Evolutionary conservation across 495 filamentous ascomycete genomes (phyloP).

Genomic region (Penicillium ucsense): DNA sequence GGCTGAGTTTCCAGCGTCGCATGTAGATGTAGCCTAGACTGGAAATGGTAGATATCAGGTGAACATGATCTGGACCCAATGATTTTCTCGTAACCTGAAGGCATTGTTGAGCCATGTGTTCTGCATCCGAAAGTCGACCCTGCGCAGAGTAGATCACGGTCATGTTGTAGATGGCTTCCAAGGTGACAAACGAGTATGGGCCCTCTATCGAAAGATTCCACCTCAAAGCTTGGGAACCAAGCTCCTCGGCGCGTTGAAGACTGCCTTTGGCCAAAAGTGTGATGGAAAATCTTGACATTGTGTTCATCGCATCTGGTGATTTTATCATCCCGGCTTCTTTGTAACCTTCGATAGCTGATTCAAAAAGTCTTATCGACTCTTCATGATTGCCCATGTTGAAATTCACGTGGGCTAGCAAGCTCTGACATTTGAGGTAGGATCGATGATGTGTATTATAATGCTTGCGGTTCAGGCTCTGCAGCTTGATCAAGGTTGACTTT

Average conservation of each 20-base stretch:
- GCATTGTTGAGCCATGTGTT: neutral
- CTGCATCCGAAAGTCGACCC: slow-evolving; percentile 3
- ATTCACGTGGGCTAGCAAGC: too few relatives aligned
- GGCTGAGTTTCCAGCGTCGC: slow-evolving; percentile 1
- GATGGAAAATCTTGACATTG: neutral
- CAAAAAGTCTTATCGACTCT: neutral
- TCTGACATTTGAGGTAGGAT: too few relatives aligned
- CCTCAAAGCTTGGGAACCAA: slow-evolving; percentile 3
- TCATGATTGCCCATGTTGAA: neutral
- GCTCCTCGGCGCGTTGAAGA: neutral
- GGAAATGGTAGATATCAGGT: slow-evolving; percentile 1
- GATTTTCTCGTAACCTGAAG: neutral
- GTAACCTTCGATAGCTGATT: neutral
- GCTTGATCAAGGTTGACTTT: slow-evolving; percentile 7
- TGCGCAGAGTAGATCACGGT: neutral
- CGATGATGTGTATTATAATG: too few relatives aligned
- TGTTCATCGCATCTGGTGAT: neutral
- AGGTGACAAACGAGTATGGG: neutral
- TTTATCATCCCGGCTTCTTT: neutral
- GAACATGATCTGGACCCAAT: slow-evolving; percentile 3
- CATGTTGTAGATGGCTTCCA: slow-evolving; percentile 6
- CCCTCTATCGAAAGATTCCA: neutral
- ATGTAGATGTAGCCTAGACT: neutral
- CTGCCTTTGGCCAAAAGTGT: neutral
- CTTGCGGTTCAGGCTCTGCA: slow-evolving; percentile 5